These are phyloP conservation scores for Quercus cerris DNA, from an alignment of 306 rosid species.

Conservation along the genomic window DNA sequence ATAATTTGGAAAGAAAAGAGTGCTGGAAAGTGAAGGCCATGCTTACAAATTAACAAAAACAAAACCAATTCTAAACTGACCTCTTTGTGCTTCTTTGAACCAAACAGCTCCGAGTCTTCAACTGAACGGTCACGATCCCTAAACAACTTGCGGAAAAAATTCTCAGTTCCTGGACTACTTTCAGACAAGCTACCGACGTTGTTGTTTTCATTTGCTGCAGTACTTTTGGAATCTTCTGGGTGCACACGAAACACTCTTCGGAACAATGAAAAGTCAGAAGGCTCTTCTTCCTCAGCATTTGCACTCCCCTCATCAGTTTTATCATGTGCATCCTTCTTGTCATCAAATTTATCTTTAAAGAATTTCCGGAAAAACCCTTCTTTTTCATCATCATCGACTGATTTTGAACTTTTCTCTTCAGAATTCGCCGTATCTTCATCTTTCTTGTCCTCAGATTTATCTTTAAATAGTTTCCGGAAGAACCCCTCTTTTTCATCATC, in stretches of 20 bases:
- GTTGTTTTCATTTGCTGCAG: conserved; percentile 47
- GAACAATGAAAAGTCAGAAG: conserved; percentile 75
- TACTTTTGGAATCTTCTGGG: conserved; percentile 73
- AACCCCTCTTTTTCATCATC: conserved; percentile 92
- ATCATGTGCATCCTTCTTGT: conserved; percentile 64
- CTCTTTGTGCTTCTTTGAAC: conserved; percentile 78
- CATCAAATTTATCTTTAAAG: conserved; percentile 72
- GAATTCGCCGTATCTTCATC: conserved; percentile 42
- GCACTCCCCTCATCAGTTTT: conserved; percentile 64
- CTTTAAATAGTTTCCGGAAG: conserved; percentile 66
- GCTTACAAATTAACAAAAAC: background rate
- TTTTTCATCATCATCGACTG: conserved; percentile 73
- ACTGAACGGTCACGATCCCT: conserved; percentile 83
- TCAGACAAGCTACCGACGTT: conserved; percentile 46
- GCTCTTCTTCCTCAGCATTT: conserved; percentile 74
- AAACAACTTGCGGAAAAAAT: conserved; percentile 83
- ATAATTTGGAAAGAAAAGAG: background rate
- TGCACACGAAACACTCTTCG: conserved; percentile 86
- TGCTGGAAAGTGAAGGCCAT: background rate
- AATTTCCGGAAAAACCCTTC: conserved; percentile 78
- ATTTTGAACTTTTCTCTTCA: conserved; percentile 54
- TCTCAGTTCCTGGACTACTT: conserved; percentile 89
- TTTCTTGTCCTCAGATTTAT: conserved; percentile 76
- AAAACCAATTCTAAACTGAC: conserved; percentile 38
- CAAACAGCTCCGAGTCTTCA: conserved; percentile 87